phyloP scores from a whole-genome alignment of 192 early-diverging fungal species.

The Backusella tuberculispora region DNA sequence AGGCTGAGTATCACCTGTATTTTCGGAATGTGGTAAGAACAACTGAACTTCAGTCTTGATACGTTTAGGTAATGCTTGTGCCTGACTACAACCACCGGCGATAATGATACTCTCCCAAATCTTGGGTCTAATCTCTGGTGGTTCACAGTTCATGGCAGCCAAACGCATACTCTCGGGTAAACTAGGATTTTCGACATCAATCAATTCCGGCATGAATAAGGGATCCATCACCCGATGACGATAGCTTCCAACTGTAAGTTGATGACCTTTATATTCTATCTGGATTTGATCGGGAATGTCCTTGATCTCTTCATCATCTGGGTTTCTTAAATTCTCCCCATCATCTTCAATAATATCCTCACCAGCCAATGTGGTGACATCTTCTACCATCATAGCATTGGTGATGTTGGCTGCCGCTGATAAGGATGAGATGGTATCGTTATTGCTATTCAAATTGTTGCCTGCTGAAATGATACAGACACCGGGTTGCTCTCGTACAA shows the following conservation, averaged over 20 bases:
- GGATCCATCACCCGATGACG: conserved; percentile 67
- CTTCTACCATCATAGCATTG: neutral
- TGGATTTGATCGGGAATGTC: conserved; percentile 35
- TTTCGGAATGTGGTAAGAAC: conserved; percentile 79
- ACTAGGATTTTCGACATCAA: conserved; percentile 44
- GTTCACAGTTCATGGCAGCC: conserved; percentile 65
- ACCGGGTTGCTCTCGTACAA: conserved; percentile 57
- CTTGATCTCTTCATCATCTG: conserved; percentile 37
- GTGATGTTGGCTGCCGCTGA: neutral
- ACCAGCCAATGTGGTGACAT: neutral
- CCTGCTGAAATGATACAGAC: conserved; percentile 44
- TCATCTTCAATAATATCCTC: conserved; percentile 33
- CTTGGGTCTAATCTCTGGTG: conserved; percentile 69
- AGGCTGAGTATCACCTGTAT: conserved; percentile 82
- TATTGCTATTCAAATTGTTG: conserved; percentile 19
- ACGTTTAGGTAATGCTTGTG: conserved; percentile 66
- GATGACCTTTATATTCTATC: conserved; percentile 66
- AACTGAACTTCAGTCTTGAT: conserved; percentile 67
- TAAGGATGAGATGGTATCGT: neutral
- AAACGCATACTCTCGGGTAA: conserved; percentile 69
- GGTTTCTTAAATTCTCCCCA: conserved; percentile 1
- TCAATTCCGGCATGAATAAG: conserved; percentile 71
- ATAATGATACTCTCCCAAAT: conserved; percentile 88
- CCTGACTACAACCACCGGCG: conserved; percentile 71
- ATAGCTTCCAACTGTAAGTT: conserved; percentile 62